A percentile compares a stretch with the other conserved stretches of the same genome.
Conservation (phyloP, 768 basidiomycete species). For the Hericium rajendrae region DNA sequence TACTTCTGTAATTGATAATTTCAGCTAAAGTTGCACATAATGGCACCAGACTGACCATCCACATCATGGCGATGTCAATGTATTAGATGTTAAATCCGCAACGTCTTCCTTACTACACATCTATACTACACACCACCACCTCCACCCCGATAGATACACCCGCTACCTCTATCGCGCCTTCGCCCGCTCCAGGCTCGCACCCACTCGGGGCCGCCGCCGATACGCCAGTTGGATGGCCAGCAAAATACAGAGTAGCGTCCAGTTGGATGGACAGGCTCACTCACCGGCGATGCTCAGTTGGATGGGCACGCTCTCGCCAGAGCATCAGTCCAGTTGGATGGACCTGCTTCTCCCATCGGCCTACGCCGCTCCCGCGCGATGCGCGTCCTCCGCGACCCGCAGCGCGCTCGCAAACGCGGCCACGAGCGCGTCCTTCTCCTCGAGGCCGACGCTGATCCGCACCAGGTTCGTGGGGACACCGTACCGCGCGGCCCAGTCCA, state of each 20-base stretch:
- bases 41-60: too few species aligned
- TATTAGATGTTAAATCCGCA: too few species aligned
- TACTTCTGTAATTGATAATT: too few species aligned
- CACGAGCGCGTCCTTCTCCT: conserved; percentile 51
- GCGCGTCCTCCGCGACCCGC: conserved; percentile 55
- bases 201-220: background rate
- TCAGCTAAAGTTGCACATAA: too few species aligned
- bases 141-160: too few species aligned
- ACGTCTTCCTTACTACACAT: too few species aligned
- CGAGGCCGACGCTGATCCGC: conserved; percentile 86
- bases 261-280: conserved; percentile 10
- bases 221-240: conserved; percentile 13
- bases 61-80: too few species aligned
- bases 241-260: background rate
- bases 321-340: background rate
- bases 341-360: background rate
- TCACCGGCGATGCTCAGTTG: background rate
- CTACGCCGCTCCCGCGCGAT: background rate
- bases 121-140: too few species aligned
- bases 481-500: conserved; percentile 84
- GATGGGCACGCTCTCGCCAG: background rate
- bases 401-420: conserved; percentile 55
- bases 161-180: too few species aligned
- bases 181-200: too few species aligned
- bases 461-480: conserved; percentile 82